Percentiles rank a stretch among this genome's conserved stretches.
phyloP scores from a whole-genome alignment of 2,329 filamentous ascomycete genomes.

The Fonsecaea erecta region DNA sequence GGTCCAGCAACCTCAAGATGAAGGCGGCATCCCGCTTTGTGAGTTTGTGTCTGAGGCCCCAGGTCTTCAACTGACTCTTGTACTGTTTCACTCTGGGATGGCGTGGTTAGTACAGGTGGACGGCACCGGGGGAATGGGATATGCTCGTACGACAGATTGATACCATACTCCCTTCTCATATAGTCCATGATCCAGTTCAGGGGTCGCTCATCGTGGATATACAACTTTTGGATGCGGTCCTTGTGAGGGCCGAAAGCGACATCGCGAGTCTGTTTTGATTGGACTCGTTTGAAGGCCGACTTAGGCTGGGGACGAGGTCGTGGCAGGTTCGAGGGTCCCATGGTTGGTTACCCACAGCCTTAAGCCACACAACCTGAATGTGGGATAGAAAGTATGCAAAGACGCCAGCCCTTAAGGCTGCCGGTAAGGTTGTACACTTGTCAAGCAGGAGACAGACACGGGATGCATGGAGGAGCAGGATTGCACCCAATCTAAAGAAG shows the following conservation, averaged over 20 bases:
- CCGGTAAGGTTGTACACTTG: constrained; percentile 2
- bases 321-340: constrained; percentile 13
- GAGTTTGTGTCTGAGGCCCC: constrained; percentile 28
- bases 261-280: constrained; percentile 17
- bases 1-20: constrained; percentile 25
- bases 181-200: constrained; percentile 23
- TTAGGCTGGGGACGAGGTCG: constrained; percentile 10
- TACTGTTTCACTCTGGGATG: constrained; percentile 26
- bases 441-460: constrained; percentile 3
- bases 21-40: constrained; percentile 26
- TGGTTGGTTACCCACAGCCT: constrained; percentile 1
- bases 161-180: constrained; percentile 17
- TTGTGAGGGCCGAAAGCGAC: constrained; percentile 12
- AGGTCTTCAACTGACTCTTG: constrained; percentile 26
- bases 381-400: constrained; percentile 7
- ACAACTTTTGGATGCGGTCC: constrained; percentile 19
- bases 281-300: constrained; percentile 16
- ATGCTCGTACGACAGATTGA: constrained; percentile 24
- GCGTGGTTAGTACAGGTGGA: constrained; percentile 1
- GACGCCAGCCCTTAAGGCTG: constrained; percentile 12
- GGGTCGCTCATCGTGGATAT: constrained; percentile 16
- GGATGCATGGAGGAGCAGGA: constrained; percentile 6
- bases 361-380: constrained; percentile 17
- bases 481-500: constrained; percentile 13
- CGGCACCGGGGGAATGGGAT: background rate